Evolutionary conservation across 192 early-diverging fungal genomes (phyloP).

Genomic region (Rhizophagus sp.): DNA sequence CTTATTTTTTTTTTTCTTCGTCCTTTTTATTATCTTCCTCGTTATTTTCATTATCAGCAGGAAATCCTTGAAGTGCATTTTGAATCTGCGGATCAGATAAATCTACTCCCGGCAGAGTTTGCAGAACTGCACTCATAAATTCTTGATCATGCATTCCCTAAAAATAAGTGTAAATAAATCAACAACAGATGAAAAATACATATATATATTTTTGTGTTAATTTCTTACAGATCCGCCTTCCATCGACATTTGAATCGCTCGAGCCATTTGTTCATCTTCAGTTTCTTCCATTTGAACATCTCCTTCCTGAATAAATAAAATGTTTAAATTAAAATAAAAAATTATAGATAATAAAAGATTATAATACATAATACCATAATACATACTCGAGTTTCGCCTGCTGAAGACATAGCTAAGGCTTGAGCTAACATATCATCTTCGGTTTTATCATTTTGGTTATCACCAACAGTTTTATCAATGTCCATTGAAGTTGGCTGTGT

Average conservation of each 20-base stretch:
- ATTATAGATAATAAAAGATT: neutral
- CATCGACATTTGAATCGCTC: slow-evolving; percentile 80
- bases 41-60: slow-evolving; percentile 29
- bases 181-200: neutral
- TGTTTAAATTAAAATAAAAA: neutral
- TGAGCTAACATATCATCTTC: slow-evolving; percentile 67
- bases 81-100: slow-evolving; percentile 80
- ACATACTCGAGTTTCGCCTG: slow-evolving; percentile 35
- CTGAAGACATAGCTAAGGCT: slow-evolving; percentile 74
- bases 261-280: slow-evolving; percentile 73
- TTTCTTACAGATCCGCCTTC: slow-evolving; percentile 28
- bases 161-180: neutral
- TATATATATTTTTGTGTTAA: neutral
- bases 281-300: slow-evolving; percentile 69
- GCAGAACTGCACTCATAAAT: slow-evolving; percentile 73
- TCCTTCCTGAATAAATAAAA: slow-evolving; percentile 36
- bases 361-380: slow-evolving; percentile 19
- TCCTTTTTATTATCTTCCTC: slow-evolving; percentile 21
- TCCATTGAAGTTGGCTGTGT: slow-evolving; percentile 37
- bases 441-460: slow-evolving; percentile 29
- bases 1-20: neutral
- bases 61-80: slow-evolving; percentile 57
- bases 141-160: slow-evolving; percentile 47
- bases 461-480: slow-evolving; percentile 35
- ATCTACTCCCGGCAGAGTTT: slow-evolving; percentile 86